Conservation (phyloP, 352 stramenopile species). For the Globisporangium camurandrum region DNA sequence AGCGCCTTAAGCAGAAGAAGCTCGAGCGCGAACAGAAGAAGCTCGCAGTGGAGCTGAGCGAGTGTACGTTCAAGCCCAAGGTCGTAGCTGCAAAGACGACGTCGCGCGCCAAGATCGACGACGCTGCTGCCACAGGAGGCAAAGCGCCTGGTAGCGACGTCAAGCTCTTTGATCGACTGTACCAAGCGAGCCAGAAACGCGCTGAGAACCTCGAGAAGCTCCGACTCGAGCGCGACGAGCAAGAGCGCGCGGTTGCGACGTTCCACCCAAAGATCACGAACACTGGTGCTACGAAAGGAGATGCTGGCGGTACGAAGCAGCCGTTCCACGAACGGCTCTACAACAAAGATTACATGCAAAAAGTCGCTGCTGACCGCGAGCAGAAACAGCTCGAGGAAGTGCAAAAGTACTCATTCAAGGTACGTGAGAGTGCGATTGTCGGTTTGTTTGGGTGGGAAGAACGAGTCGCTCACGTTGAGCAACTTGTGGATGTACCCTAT, state of each 20-base stretch:
- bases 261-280: constrained; percentile 58
- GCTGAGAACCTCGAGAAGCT: constrained; percentile 54
- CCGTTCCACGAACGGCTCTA: constrained; percentile 74
- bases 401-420: constrained; percentile 70
- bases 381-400: constrained; percentile 70
- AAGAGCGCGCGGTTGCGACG: constrained; percentile 44
- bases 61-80: constrained; percentile 70
- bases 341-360: constrained; percentile 71
- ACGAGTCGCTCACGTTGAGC: background rate
- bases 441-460: no score
- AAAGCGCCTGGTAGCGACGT: constrained; percentile 10
- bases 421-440: no score
- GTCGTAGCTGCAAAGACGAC: constrained; percentile 38
- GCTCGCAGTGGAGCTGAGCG: constrained; percentile 44
- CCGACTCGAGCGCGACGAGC: constrained; percentile 54
- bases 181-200: constrained; percentile 52
- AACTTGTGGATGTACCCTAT: constrained; percentile 7
- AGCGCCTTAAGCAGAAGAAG: constrained; percentile 64
- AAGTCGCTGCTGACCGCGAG: constrained; percentile 51
- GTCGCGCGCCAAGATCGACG: constrained; percentile 22
- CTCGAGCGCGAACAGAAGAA: constrained; percentile 67
- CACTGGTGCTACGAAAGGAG: constrained; percentile 10
- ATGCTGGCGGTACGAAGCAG: constrained; percentile 20
- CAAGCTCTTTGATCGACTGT: constrained; percentile 59
- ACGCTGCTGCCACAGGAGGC: constrained; percentile 9